These are phyloP conservation scores for Brasenia schreberi DNA, from an alignment of 164 flowering plant species.

Conservation along the genomic window DNA sequence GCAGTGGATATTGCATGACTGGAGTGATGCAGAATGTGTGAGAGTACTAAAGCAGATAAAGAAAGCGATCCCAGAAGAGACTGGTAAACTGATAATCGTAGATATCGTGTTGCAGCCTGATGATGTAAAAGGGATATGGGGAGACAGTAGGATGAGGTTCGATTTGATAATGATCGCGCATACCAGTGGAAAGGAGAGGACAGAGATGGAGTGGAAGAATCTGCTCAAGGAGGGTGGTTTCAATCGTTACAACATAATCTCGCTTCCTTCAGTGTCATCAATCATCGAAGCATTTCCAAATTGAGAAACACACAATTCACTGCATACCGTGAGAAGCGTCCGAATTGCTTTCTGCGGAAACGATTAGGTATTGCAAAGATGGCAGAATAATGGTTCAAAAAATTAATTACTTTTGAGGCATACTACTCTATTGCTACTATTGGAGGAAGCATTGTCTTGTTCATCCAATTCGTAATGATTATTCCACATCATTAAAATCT, in stretches of 20 bases:
- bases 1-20: conserved; percentile 8
- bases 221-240: conserved; percentile 6
- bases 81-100: conserved; percentile 2
- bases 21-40: conserved; percentile 4
- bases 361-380: too few relatives aligned
- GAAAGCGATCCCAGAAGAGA: conserved; percentile 3
- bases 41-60: not conserved
- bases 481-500: too few relatives aligned
- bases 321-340: too few relatives aligned
- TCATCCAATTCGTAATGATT: too few relatives aligned
- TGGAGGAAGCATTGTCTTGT: too few relatives aligned
- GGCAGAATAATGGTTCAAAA: too few relatives aligned
- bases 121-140: not conserved
- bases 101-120: conserved; percentile 1
- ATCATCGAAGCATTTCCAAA: conserved; percentile 6
- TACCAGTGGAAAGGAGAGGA: conserved; percentile 7
- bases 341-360: too few relatives aligned
- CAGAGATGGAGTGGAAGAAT: conserved; percentile 6
- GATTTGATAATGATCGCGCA: conserved; percentile 53
- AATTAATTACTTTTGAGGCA: too few relatives aligned
- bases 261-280: not conserved
- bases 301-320: too few relatives aligned
- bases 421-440: too few relatives aligned
- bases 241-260: not conserved
- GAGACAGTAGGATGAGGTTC: conserved; percentile 7